Base-by-base conservation (phyloP, 2,329 filamentous ascomycete genomes). In the Pezicula carpinea region DNA sequence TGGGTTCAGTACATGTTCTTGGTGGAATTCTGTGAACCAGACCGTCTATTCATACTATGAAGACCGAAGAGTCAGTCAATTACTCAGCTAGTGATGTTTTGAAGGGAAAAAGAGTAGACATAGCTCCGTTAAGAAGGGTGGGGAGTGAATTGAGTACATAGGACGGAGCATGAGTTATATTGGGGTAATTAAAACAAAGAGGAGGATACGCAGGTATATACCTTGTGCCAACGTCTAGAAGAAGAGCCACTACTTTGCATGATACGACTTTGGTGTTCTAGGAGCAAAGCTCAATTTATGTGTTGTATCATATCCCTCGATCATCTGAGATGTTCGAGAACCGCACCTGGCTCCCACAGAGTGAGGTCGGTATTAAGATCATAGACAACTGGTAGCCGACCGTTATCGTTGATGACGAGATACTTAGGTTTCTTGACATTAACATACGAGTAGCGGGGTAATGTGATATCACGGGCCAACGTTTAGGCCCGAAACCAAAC, bases 291-390 rank as follows among this genome's bases (percentile, higher is more conserved):
- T 63, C 36, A 69, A 48, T 38, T 58, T 64, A 26, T 64, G 48
- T 6, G 63, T 52, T 21, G 57, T 64, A 54, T 72, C 67, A 57
- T 71, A 71, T 10, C 55, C 57, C 34, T 66, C 62, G 41, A 65
- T 48, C 6, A n/a, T n/a, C n/a, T n/a, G n/a, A 72, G 45, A 41
- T 72, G 73, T 41, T 69, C 64, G 46, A 73, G 56, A 47, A 70
- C 68, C 1, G 70, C 69, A 11, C 67, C 68, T 26, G 62, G 66
- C 53, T 74, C 70, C 66, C 69, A 74, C 43, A 68, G 60, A 1
- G 61, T 63, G 34, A 73, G 59, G 41, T 63, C 63, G 47, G 69
- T 70, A 22, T 62, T 60, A 13, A 66, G 64, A 51, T 71, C 61
- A 26, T 70, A 49, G 22, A 63, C 51, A 5, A 55, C 41, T 3